Evolutionary conservation across 176 grass and related monocot genomes (phyloP).

Genomic region (Hsuehochloa calcarea): DNA sequence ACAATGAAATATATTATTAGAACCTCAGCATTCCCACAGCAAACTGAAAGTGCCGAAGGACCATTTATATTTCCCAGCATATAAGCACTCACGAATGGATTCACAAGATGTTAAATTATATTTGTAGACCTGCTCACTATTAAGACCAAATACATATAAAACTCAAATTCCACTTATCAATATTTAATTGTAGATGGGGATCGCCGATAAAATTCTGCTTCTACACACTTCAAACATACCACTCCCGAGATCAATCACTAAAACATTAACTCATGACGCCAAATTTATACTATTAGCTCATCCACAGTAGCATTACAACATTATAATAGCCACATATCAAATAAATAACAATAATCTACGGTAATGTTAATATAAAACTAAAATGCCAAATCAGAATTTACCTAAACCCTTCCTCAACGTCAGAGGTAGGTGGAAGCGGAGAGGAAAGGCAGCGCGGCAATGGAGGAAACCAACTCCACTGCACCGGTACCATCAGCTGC

Average conservation of each 20-base stretch:
- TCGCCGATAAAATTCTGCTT: not conserved
- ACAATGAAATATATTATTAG: not conserved
- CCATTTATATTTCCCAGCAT: not conserved
- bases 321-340: constrained; percentile 8
- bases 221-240: not conserved
- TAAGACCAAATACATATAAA: not conserved
- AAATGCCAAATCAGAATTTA: constrained; percentile 22
- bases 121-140: not conserved
- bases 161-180: not conserved
- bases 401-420: constrained; percentile 33
- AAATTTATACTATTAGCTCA: not conserved
- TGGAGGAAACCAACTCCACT: constrained; percentile 54
- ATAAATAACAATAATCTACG: not conserved
- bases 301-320: not conserved
- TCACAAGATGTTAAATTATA: not conserved
- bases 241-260: not conserved
- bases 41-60: not conserved
- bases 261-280: not conserved
- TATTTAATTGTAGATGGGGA: not conserved
- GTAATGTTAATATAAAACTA: not conserved
- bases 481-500: constrained; percentile 36
- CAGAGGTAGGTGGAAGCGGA: constrained; percentile 55
- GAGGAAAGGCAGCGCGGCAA: constrained; percentile 60
- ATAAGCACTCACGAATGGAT: not conserved
- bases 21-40: not conserved